Base-by-base conservation (phyloP, 305 asterid species). In the Fraxinus sp. region DNA sequence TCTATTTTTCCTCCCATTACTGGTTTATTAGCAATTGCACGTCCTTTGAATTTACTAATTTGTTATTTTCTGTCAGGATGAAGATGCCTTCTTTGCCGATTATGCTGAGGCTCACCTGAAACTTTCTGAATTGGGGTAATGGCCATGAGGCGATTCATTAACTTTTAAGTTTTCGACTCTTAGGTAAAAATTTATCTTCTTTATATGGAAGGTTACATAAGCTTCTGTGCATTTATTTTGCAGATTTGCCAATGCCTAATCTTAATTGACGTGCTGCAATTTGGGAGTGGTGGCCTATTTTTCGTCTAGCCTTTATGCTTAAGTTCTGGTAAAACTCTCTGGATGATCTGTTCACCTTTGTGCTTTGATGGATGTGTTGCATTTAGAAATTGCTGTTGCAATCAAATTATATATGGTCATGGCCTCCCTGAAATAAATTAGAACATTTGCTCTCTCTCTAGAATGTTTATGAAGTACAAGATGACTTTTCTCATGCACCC, bases 71-170 rank as follows among this genome's bases (percentile, higher is more conserved):
- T 22, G 33, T 22, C 72, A 62, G 72, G 72, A 62, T 22, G 72
- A 62, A 9, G 44, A 71, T 71, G 44, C 22, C 22, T 71, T 71
- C 76, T 71, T 71, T 30, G 76, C 24, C 4, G 76, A 71, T 71
- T 71, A 71, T 71, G 76, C 76, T 4, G 76, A 71, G 41, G 76
- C 76, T 71, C 76, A 71, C 76, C 39, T 16, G 76, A 71, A 71
- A 33, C 76, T 71, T 33, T 71, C 76, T 30, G 76, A 71, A 16
- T 14, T 71, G 76, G 76, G 76, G 41, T 71, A 62, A 62, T 49
- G 62, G 72, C 72, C 33, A 24, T 16, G 7, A 49, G 18, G 7
- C 62, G 62, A 49, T 16, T 49, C 22, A 62, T 62, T 62, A 22
- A 62, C 16, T 62, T 7, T 62, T 62, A 22, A 20, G 26, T 62